These are phyloP conservation scores for Amborella trichopoda DNA, from an alignment of 164 flowering plant genomes.

Conservation along the genomic window DNA sequence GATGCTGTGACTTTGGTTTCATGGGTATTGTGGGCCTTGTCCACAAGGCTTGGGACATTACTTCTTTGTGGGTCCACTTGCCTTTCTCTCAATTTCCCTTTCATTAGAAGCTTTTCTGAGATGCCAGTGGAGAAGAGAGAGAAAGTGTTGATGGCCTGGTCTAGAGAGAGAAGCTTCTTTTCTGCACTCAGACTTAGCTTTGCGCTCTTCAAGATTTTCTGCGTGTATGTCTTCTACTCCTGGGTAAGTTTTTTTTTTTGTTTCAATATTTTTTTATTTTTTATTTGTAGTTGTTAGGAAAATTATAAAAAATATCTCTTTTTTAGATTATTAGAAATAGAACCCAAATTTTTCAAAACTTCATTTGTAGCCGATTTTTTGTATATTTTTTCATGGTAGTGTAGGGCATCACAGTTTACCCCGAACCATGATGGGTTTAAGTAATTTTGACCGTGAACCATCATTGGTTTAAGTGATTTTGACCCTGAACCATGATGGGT, in stretches of 20 bases:
- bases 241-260: no score
- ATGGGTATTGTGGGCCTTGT: conserved; percentile 4
- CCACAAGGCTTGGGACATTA: conserved; percentile 10
- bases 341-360: no score
- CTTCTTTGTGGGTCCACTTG: conserved; percentile 4
- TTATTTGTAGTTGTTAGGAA: not conserved
- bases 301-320: no score
- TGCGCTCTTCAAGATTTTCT: conserved; percentile 7
- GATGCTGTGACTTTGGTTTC: not conserved
- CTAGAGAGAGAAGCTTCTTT: not conserved
- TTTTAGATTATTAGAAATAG: no score
- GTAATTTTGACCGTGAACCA: no score
- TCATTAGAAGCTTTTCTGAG: conserved; percentile 7
- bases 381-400: no score
- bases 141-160: conserved; percentile 5
- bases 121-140: conserved; percentile 9
- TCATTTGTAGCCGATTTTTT: no score
- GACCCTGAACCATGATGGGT: no score
- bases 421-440: no score
- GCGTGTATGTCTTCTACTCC: conserved; percentile 6
- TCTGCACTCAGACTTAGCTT: conserved; percentile 3
- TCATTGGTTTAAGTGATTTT: no score
- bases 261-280: no score
- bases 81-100: conserved; percentile 5
- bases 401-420: no score